Conservation (phyloP, 495 filamentous ascomycete species). For the Neurospora sp. region DNA sequence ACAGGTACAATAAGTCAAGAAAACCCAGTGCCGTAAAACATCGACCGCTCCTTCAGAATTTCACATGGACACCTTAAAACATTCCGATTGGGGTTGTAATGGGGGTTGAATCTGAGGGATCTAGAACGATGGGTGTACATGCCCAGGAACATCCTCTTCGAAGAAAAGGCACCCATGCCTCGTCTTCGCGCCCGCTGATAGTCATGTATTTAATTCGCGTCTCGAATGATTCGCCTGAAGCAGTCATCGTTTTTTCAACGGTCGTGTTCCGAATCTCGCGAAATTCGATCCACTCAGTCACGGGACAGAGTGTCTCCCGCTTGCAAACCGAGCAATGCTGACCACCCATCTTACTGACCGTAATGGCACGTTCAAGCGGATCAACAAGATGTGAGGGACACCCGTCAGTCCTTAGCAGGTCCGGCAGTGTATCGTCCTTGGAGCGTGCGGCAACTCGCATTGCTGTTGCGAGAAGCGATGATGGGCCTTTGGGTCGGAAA, state of each 20-base stretch:
- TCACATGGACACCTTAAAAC: background rate
- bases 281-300: constrained; percentile 24
- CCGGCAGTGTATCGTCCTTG: background rate
- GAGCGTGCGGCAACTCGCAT: constrained; percentile 6
- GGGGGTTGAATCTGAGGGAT: background rate
- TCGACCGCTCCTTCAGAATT: background rate
- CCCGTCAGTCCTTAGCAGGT: background rate
- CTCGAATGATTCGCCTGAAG: background rate
- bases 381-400: constrained; percentile 1
- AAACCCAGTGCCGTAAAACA: background rate
- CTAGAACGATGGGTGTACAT: constrained; percentile 36
- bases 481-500: constrained; percentile 7
- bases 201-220: background rate
- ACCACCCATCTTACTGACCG: constrained; percentile 9
- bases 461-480: constrained; percentile 17
- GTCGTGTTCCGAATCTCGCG: constrained; percentile 2
- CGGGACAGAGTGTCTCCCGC: constrained; percentile 12
- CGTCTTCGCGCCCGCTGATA: constrained; percentile 4
- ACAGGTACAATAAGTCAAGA: background rate
- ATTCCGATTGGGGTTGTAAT: background rate
- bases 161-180: constrained; percentile 48
- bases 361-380: constrained; percentile 5
- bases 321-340: constrained; percentile 16
- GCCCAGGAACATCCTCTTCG: constrained; percentile 55
- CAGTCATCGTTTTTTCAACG: background rate